A percentile compares a stretch with the other conserved stretches of the same genome.
phyloP scores from a whole-genome alignment of 2,329 filamentous ascomycete genomes.

The Sporothrix inflata region DNA sequence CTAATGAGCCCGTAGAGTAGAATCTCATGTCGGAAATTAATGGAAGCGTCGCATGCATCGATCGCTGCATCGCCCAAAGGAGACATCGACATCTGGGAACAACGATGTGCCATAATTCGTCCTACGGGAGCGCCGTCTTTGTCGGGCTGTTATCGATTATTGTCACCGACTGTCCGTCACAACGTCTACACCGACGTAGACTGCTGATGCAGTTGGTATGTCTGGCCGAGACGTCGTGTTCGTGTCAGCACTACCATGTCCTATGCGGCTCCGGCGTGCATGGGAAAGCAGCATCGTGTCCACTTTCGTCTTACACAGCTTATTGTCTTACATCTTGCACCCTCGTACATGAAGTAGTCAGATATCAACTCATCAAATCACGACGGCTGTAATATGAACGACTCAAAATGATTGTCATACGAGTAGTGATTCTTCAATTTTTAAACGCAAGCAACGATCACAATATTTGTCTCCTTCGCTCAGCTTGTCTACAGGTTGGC shows the following conservation, averaged over 20 bases:
- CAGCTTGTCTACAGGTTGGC: conserved; percentile 20
- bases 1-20: background rate
- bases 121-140: background rate
- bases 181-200: background rate
- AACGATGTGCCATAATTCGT: background rate
- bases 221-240: background rate
- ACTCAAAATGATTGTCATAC: no score
- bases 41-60: background rate
- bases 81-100: background rate
- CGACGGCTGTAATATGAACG: no score
- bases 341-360: background rate
- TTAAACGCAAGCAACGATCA: background rate
- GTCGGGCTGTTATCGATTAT: background rate
- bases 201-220: background rate
- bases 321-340: background rate
- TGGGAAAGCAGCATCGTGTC: background rate
- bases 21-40: background rate
- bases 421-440: no score
- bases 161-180: background rate
- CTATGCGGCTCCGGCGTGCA: background rate
- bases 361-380: background rate
- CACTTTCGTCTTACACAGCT: no score
- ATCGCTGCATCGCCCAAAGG: background rate
- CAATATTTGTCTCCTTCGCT: background rate
- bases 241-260: conserved; percentile 4